These are phyloP conservation scores for Macrolepiota albuminosa DNA, from an alignment of 768 basidiomycete species.

Conservation along the genomic window DNA sequence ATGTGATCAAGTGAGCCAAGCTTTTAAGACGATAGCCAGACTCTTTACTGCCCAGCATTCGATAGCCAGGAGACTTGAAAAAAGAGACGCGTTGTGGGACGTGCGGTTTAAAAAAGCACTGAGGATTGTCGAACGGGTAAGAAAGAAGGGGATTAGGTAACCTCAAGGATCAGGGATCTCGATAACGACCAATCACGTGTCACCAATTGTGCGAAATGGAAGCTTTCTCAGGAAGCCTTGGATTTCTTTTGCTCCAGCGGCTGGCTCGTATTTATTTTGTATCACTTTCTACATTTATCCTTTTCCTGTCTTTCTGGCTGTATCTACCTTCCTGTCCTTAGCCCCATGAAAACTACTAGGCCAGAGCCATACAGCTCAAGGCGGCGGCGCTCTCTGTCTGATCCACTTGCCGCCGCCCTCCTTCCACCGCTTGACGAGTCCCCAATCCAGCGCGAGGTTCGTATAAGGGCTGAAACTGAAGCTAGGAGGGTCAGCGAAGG, in stretches of 20 bases:
- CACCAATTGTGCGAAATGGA: constrained; percentile 17
- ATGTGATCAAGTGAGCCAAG: constrained; percentile 5
- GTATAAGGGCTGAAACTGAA: constrained; percentile 62
- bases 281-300: constrained; percentile 11
- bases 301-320: constrained; percentile 17
- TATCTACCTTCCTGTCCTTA: constrained; percentile 19
- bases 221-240: constrained; percentile 13
- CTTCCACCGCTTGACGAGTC: constrained; percentile 73
- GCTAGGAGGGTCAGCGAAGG: constrained; percentile 71
- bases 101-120: neutral
- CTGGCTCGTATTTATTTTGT: constrained; percentile 20
- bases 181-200: constrained; percentile 20
- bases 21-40: neutral
- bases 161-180: constrained; percentile 13
- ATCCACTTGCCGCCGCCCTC: constrained; percentile 65
- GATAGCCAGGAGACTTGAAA: neutral
- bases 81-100: neutral
- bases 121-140: neutral
- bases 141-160: neutral
- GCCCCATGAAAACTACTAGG: constrained; percentile 35
- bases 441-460: constrained; percentile 54
- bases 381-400: constrained; percentile 47
- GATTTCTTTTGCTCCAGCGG: constrained; percentile 16
- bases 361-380: constrained; percentile 19
- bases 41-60: too few relatives aligned